phyloP scores from a whole-genome alignment of 257 asterid genomes.

The Echium plantagineum region DNA sequence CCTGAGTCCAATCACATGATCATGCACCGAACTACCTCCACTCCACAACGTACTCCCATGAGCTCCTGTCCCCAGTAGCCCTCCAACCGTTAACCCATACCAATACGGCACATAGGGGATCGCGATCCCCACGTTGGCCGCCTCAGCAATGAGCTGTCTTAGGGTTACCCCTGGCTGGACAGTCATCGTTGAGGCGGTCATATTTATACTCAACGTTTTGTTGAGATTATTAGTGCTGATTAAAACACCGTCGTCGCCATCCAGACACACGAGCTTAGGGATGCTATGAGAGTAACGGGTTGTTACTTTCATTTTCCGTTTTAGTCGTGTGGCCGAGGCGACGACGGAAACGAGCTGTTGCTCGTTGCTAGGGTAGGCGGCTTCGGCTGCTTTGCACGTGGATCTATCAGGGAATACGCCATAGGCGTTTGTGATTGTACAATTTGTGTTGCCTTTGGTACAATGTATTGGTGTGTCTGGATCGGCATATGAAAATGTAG shows the following conservation, averaged over 20 bases:
- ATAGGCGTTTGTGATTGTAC: constrained; percentile 51
- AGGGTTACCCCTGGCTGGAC: constrained; percentile 52
- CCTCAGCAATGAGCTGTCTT: constrained; percentile 28
- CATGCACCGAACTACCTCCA: constrained; percentile 48
- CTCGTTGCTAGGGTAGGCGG: constrained; percentile 35
- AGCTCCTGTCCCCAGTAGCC: constrained; percentile 57
- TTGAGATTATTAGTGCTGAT: constrained; percentile 46
- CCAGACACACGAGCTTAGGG: constrained; percentile 54
- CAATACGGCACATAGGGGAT: constrained; percentile 54
- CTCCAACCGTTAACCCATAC: constrained; percentile 67
- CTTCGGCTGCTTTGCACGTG: constrained; percentile 41
- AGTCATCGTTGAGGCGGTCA: constrained; percentile 22
- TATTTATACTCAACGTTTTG: not conserved
- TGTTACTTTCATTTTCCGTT: constrained; percentile 32
- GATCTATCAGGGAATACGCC: constrained; percentile 50
- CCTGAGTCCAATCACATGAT: constrained; percentile 31
- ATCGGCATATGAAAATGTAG: not conserved
- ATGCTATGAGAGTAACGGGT: constrained; percentile 58
- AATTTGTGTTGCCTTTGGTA: constrained; percentile 15
- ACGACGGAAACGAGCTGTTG: constrained; percentile 36
- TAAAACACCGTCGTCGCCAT: constrained; percentile 31
- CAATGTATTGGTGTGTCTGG: constrained; percentile 54
- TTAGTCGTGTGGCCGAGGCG: constrained; percentile 26
- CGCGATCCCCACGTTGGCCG: constrained; percentile 31
- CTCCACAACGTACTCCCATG: constrained; percentile 76